Base-by-base conservation (phyloP, 1,284 basidiomycete species). In the Cryptococcus sp. region DNA sequence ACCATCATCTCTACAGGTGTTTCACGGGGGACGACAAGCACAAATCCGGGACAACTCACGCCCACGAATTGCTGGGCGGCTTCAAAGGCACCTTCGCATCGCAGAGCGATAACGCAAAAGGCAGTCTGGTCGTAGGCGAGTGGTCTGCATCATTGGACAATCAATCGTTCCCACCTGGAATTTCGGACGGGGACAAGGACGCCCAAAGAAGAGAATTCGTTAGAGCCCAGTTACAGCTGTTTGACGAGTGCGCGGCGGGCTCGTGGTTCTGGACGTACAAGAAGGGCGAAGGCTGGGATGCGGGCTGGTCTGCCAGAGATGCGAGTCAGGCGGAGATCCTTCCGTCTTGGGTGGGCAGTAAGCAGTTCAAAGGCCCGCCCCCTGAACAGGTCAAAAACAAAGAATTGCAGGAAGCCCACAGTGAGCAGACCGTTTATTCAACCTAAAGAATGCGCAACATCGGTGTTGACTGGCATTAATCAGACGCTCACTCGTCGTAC, bases 221-320 rank as follows among this genome's bases (percentile, higher is more conserved):
- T 4, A 74, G 81, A 17, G 86, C 89, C 11, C 86, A 94, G 76
- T 78, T 92, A 54, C 82, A 82, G 20, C 66, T 89, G 39, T 93
- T 84, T 64, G 88, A 92, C 63, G 75, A 78, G 54, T 73, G 80
- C 39, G 88, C 88, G 57, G 86, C 84, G 0, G 91, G 91, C 3
- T 90, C 85, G 84, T 93, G 87, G 79, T 93, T 89, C 77, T 95
- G 91, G 92, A 92, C 90, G 44, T 88, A 86, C 74, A 91, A 88
- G 81, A 91, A 92, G 75, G 84, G 87, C 55, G 77, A 81, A 7
- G 76, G 73, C 3, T 86, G 87, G 62, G 89, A 92, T 73, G 83
- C 82, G 2, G 90, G 89, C 1, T 93, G 91, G 90, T 85, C 85
- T 47, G 84, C 90, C 40, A 81, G 84, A 61, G 86, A 91, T 71